Evolutionary conservation across 1,284 basidiomycete genomes (phyloP).

Genomic region (Tremellales sp.): DNA sequence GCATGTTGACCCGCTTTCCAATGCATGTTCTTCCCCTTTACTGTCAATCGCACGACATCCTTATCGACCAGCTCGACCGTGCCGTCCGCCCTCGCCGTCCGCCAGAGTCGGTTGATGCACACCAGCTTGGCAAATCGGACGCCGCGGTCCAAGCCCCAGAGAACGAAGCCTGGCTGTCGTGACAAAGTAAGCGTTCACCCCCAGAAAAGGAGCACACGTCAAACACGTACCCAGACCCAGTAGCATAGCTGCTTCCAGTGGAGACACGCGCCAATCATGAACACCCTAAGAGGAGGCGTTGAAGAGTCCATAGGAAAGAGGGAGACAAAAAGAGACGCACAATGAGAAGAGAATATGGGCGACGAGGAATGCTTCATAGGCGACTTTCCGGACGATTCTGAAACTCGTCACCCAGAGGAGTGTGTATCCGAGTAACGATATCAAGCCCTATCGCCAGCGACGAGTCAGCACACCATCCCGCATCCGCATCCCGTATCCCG

Average conservation of each 20-base stretch:
- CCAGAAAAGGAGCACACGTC: background rate
- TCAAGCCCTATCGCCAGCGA: constrained; percentile 18
- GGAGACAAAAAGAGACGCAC: constrained; percentile 16
- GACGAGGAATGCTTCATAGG: constrained; percentile 56
- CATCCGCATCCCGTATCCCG: background rate
- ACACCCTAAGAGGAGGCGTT: constrained; percentile 20
- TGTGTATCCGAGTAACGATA: constrained; percentile 46
- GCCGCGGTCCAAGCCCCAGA: constrained; percentile 58
- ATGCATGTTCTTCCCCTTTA: constrained; percentile 48
- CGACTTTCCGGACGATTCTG: constrained; percentile 46
- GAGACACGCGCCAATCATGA: constrained; percentile 35
- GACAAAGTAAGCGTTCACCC: background rate
- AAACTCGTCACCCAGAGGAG: constrained; percentile 52
- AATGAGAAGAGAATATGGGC: constrained; percentile 52
- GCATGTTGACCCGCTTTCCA: constrained; percentile 61
- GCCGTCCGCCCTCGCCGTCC: constrained; percentile 35
- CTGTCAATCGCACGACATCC: constrained; percentile 55
- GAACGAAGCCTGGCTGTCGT: constrained; percentile 31
- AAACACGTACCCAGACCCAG: constrained; percentile 35
- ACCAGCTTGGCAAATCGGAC: constrained; percentile 55
- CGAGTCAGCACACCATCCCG: background rate
- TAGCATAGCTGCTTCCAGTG: constrained; percentile 35
- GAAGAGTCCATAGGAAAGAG: background rate
- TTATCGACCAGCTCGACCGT: constrained; percentile 52
- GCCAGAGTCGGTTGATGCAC: constrained; percentile 51